A percentile compares a stretch with the other conserved stretches of the same genome.
Conservation (phyloP, 139 green algal genomes). For the Spirogloea muscicola region DNA sequence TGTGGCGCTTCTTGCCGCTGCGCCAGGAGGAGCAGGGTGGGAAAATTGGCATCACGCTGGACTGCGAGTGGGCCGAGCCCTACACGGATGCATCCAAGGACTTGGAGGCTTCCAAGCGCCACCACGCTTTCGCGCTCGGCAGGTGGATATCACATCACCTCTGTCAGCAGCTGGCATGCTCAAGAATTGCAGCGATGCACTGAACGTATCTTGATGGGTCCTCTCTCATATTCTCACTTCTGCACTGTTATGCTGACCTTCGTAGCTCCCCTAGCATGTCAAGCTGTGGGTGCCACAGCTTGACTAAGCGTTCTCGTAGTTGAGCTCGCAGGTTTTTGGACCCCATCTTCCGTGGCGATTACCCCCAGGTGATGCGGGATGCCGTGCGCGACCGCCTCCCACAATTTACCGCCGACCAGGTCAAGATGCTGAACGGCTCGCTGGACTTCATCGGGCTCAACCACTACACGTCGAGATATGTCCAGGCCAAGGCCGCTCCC, state of each 20-base stretch:
- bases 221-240: too few species aligned
- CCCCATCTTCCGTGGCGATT: conserved; percentile 52
- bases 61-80: background rate
- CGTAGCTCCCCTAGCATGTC: too few species aligned
- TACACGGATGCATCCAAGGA: conserved; percentile 6
- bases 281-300: too few species aligned
- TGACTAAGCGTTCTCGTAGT: too few species aligned
- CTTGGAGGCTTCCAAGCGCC: conserved; percentile 44
- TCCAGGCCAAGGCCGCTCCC: background rate
- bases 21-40: conserved; percentile 1
- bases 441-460: conserved; percentile 55
- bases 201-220: too few species aligned
- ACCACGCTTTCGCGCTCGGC: background rate
- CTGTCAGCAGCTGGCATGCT: too few species aligned
- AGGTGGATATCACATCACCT: conserved; percentile 25
- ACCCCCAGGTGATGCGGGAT: conserved; percentile 48
- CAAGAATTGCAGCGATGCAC: too few species aligned
- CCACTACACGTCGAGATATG: conserved; percentile 53
- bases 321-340: conserved; percentile 40
- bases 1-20: too few species aligned
- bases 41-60: conserved; percentile 4
- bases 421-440: conserved; percentile 29
- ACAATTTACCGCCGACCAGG: conserved; percentile 46
- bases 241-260: too few species aligned
- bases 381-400: conserved; percentile 50